Conservation (phyloP, 2,329 filamentous ascomycete species). For the Verruconis gallopava region DNA sequence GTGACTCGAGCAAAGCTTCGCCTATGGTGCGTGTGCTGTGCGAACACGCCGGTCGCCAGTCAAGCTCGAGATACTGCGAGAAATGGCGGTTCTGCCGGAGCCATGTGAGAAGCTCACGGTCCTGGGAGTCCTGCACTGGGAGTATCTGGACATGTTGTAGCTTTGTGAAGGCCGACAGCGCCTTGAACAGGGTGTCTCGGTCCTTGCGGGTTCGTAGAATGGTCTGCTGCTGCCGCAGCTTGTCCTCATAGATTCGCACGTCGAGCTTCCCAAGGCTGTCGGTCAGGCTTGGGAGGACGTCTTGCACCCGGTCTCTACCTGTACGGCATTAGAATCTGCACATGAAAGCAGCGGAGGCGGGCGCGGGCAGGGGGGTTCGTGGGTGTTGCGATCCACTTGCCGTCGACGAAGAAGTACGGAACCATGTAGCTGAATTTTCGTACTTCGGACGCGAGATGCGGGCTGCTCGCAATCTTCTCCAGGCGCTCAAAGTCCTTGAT, state of each 20-base stretch:
- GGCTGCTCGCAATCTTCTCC: conserved; percentile 35
- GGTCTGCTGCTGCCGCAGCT: conserved; percentile 36
- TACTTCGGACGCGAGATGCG: conserved; percentile 39
- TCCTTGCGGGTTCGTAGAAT: conserved; percentile 41
- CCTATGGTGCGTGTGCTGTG: conserved; percentile 48
- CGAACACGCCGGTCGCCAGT: conserved; percentile 50
- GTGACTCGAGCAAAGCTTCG: conserved; percentile 41
- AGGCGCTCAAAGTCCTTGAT: conserved; percentile 36
- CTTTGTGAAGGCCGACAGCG: conserved; percentile 44
- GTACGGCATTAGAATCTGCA: conserved; percentile 16
- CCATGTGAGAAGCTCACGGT: conserved; percentile 40
- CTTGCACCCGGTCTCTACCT: conserved; percentile 28
- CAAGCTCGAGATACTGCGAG: conserved; percentile 36
- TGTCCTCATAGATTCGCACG: conserved; percentile 30
- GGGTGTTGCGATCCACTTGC: conserved; percentile 16
- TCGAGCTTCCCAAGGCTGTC: conserved; percentile 24
- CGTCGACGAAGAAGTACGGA: conserved; percentile 44
- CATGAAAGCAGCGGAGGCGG: conserved; percentile 11
- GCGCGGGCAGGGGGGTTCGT: no score
- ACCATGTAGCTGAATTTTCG: conserved; percentile 49
- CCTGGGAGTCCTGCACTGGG: conserved; percentile 46
- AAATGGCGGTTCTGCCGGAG: conserved; percentile 25
- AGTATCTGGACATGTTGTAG: conserved; percentile 54
- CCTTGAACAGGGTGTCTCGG: conserved; percentile 38
- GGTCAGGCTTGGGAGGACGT: conserved; percentile 25